Conservation (phyloP, 768 basidiomycete species). For the Suillus bovinus region DNA sequence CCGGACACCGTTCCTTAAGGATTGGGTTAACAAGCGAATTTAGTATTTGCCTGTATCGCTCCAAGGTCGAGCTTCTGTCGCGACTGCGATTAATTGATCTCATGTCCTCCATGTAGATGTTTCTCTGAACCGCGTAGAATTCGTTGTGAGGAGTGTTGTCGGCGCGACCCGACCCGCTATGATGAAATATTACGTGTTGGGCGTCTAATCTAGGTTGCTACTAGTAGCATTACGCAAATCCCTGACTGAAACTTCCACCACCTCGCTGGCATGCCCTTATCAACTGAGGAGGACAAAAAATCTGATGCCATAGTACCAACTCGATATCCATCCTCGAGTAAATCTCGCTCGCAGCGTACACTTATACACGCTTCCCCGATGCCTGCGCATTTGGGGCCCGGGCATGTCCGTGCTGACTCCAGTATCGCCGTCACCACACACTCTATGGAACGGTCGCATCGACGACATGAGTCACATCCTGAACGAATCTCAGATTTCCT, state of each 20-base stretch:
- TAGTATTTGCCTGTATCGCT: too few species aligned
- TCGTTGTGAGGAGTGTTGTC: neutral
- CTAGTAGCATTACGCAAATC: neutral
- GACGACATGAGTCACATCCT: neutral
- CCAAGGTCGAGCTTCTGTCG: too few species aligned
- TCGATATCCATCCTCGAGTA: neutral
- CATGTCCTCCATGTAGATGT: too few species aligned
- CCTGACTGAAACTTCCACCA: neutral
- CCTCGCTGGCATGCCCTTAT: neutral
- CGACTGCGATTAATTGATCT: too few species aligned
- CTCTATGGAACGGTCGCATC: neutral
- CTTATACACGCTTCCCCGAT: too few species aligned
- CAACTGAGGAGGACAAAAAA: neutral
- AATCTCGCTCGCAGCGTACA: neutral
- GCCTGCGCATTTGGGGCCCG: neutral
- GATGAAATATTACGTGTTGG: neutral
- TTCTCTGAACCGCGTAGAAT: too few species aligned
- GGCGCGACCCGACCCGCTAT: neutral
- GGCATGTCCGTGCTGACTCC: neutral
- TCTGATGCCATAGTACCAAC: too few species aligned
- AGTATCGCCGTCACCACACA: neutral
- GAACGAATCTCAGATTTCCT: conserved; percentile 1
- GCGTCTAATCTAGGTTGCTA: too few species aligned
- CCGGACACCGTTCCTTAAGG: too few species aligned
- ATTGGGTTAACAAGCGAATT: too few species aligned